Conservation (phyloP, 495 filamentous ascomycete genomes). For the Cercophora newfieldiana region DNA sequence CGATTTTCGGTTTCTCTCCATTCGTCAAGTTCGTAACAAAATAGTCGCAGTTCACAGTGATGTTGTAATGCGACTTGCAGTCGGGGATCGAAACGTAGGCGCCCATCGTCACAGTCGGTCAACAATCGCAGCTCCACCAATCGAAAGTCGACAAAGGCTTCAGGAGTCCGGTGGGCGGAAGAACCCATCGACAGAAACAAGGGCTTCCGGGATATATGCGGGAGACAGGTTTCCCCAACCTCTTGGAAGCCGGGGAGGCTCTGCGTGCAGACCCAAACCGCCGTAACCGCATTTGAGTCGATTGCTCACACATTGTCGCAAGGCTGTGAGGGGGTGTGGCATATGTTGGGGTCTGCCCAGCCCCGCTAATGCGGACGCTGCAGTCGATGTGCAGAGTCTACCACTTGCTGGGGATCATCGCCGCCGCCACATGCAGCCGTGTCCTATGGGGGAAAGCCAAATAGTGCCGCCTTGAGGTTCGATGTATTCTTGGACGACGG, state of each 20-base stretch:
- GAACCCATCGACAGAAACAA: background rate
- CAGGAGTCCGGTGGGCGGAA: too few species aligned
- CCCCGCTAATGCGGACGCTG: constrained; percentile 2
- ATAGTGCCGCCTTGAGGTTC: background rate
- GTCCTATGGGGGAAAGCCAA: background rate
- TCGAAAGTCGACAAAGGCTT: background rate
- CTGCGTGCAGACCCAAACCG: background rate
- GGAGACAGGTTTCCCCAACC: background rate
- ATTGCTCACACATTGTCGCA: background rate
- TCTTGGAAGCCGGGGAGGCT: background rate
- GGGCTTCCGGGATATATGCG: background rate
- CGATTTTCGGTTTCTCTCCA: background rate
- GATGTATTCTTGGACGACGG: background rate
- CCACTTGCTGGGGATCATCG: background rate
- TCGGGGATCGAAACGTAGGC: constrained; percentile 29
- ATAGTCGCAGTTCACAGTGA: constrained; percentile 26
- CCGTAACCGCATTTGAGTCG: background rate
- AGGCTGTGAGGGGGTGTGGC: background rate
- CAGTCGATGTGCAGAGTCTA: background rate
- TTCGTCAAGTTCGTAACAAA: background rate
- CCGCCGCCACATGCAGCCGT: background rate
- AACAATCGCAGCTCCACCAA: background rate
- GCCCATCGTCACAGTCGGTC: constrained; percentile 26
- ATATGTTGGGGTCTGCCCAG: background rate
- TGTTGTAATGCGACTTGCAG: constrained; percentile 25